Conservation (phyloP, 371 early-diverging fungal genomes). For the Haplosporangium sp. region DNA sequence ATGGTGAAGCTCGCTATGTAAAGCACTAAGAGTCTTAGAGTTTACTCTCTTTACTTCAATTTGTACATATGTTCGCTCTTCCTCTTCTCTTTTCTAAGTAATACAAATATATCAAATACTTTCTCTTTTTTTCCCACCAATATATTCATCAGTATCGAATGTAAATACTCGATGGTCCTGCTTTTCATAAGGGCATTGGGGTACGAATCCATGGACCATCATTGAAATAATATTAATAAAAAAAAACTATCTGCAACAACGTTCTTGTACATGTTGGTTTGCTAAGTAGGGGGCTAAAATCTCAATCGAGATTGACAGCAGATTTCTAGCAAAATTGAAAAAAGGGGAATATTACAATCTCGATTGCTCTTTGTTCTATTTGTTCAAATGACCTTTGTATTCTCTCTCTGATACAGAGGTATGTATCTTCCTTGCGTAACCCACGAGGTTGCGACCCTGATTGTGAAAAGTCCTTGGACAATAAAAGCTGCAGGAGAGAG, state of each 20-base stretch:
- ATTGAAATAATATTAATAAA: background rate
- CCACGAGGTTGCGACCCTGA: background rate
- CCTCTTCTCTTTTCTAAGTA: background rate
- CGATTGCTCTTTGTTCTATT: background rate
- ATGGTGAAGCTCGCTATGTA: conserved; percentile 38
- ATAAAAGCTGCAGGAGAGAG: background rate
- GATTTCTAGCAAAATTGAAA: no score
- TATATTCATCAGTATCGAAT: background rate
- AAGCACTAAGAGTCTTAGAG: conserved; percentile 28
- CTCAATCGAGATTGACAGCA: background rate
- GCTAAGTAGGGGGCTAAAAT: background rate
- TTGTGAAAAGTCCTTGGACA: background rate
- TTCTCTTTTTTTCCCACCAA: background rate
- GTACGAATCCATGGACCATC: conserved; percentile 14
- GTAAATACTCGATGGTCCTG: background rate
- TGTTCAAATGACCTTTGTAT: conserved; percentile 8
- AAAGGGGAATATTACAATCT: no score
- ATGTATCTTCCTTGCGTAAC: background rate
- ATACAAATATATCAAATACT: background rate
- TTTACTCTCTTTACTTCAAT: background rate
- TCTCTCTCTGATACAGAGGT: background rate
- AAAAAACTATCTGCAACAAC: background rate
- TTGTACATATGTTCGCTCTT: conserved; percentile 17
- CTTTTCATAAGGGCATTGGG: conserved; percentile 3
- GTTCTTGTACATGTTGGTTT: no score